phyloP scores from a whole-genome alignment of 1,284 basidiomycete species.

The Neotropicomus parvogracilis region DNA sequence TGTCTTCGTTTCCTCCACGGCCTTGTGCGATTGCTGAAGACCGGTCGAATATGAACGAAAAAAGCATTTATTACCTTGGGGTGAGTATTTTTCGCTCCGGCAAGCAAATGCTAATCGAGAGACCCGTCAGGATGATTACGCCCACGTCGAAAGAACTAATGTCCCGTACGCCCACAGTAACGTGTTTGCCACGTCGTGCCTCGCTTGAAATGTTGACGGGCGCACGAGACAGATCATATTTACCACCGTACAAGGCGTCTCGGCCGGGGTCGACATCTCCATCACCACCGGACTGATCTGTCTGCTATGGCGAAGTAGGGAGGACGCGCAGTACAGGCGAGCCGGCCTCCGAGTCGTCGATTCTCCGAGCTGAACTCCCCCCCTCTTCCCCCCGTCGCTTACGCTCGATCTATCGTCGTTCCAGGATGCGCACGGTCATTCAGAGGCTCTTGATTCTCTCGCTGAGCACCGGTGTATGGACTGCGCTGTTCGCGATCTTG shows the following conservation, averaged over 20 bases:
- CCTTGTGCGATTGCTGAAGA: constrained; percentile 3
- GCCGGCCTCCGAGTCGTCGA: background rate
- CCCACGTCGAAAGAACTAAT: constrained; percentile 16
- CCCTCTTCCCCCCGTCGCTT: too few relatives aligned
- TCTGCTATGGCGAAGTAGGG: constrained; percentile 19
- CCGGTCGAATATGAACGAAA: background rate
- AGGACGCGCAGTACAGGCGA: constrained; percentile 17
- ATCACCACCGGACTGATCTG: constrained; percentile 16
- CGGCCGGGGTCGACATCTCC: constrained; percentile 17
- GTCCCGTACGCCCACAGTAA: constrained; percentile 13
- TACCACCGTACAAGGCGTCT: constrained; percentile 7
- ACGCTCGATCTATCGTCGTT: background rate
- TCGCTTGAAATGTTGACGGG: constrained; percentile 4
- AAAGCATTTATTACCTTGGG: constrained; percentile 18
- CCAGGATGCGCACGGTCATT: constrained; percentile 21
- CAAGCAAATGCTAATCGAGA: constrained; percentile 1
- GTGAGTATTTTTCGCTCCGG: constrained; percentile 4
- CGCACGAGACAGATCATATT: constrained; percentile 14
- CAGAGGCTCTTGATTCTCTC: constrained; percentile 22
- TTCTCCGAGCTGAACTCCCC: too few relatives aligned
- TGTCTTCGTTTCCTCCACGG: constrained; percentile 3
- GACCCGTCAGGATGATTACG: constrained; percentile 8
- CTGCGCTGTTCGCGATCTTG: constrained; percentile 18
- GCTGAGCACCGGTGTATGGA: constrained; percentile 21
- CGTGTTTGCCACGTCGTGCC: background rate